Evolutionary conservation across 179 eudicot genomes (phyloP).

Genomic region (Camellia oleifera): DNA sequence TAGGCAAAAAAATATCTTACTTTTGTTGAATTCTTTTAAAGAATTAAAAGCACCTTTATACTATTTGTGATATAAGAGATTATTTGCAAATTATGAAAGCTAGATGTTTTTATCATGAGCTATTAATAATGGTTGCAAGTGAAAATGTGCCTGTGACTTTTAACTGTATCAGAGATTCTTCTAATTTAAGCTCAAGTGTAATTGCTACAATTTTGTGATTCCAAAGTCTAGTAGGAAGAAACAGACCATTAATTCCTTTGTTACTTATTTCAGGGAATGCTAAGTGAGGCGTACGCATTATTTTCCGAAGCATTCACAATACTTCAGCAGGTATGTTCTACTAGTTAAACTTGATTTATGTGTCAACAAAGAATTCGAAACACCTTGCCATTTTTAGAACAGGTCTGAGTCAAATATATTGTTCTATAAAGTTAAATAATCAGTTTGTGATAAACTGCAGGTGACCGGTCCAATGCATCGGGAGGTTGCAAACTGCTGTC

Average conservation of each 20-base stretch:
- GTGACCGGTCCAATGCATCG: slow-evolving; percentile 99
- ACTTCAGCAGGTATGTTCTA: slow-evolving; percentile 77
- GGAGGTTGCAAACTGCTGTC: slow-evolving; percentile 97
- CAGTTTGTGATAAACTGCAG: slow-evolving; percentile 32
- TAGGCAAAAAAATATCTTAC: not conserved
- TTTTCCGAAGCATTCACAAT: slow-evolving; percentile 97
- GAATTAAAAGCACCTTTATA: not conserved
- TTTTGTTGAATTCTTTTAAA: not conserved
- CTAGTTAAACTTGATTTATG: not conserved
- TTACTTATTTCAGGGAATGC: slow-evolving; percentile 73
- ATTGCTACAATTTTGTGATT: slow-evolving; percentile 10
- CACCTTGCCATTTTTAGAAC: too few relatives aligned
- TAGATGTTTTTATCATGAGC: not conserved
- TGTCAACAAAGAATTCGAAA: too few relatives aligned
- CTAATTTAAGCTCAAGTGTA: not conserved
- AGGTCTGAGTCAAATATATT: not conserved
- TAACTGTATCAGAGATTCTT: not conserved
- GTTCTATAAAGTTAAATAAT: not conserved
- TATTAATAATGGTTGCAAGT: not conserved
- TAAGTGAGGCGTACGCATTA: slow-evolving; percentile 79
- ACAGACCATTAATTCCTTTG: not conserved
- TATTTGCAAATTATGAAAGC: not conserved
- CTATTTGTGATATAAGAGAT: not conserved
- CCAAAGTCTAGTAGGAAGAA: not conserved
- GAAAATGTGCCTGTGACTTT: not conserved